Base-by-base conservation (phyloP, 139 green algal species). In the Chlamydomonas incerta region DNA sequence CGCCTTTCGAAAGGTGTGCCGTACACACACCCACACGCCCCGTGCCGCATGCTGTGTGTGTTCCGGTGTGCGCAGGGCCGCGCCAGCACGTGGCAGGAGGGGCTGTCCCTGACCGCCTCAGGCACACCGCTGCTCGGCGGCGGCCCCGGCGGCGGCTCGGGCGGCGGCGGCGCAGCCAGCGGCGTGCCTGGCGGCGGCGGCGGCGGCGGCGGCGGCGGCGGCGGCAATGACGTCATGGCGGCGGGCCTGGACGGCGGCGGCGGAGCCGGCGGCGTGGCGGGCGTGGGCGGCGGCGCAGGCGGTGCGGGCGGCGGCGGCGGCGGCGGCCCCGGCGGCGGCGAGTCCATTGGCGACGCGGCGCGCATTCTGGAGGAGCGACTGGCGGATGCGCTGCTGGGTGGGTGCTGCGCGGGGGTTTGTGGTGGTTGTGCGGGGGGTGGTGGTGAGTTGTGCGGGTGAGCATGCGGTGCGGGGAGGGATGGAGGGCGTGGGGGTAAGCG, bases 351-450 rank as follows among this genome's bases (percentile, higher is more conserved):
- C 23, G 79, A 98, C 81, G 96, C 96, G 4, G 96, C 97, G 21
- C 90, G 94, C 15, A 88, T 99, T 31, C 97, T 99, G 90, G 97
- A 99, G 91, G 94, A 94, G 47, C 94, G 98, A 88, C 93, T 99
- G 52, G 93, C 94, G 47, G 91, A 96, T 47, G 95, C 93, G 10
- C 80, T 99, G 71, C 88, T 99, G 80, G 97, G 87, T 86, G 62
- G 52, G 88, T 29, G 73, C 50, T 14, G 50, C 11, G n/a, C n/a
- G n/a, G n/a, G 50, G 50, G 50, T 14, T 14, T n/a, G n/a, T n/a
- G 50, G 50, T 10, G 50, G 50, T 57, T 57, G 50, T 20, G 50
- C 11, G 11, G 14, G 50, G 50, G 50, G 50, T 57, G n/a, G 10
- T 57, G 50, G 14, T 10, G 50, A 57, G 11, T 10, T 57, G 50